Percentiles rank a stretch among this genome's conserved stretches.
phyloP scores from a whole-genome alignment of 1,284 basidiomycete species.

The Papiliotrema terrestris region DNA sequence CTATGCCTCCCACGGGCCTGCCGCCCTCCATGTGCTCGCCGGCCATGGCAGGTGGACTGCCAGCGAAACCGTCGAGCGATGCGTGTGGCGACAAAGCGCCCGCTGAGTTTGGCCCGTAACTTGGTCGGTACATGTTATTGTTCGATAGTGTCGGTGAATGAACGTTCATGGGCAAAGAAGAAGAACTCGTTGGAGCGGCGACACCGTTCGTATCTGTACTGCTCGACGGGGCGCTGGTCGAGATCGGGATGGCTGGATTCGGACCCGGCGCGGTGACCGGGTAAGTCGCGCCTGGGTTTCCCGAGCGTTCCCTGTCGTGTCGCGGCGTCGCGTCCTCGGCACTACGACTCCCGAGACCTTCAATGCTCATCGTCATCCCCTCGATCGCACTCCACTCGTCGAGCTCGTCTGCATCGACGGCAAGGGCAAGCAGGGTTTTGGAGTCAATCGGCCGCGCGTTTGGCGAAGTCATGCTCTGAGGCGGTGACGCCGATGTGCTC shows the following conservation, averaged over 20 bases:
- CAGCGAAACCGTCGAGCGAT: slow-evolving; percentile 7
- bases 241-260: too few species aligned
- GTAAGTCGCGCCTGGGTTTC: too few species aligned
- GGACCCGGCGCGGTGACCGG: too few species aligned
- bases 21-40: slow-evolving; percentile 23
- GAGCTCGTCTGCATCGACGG: slow-evolving; percentile 48
- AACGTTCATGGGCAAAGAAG: too few species aligned
- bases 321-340: neutral
- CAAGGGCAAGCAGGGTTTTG: slow-evolving; percentile 46
- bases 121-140: neutral
- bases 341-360: slow-evolving; percentile 3
- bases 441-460: slow-evolving; percentile 36
- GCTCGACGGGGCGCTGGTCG: too few species aligned
- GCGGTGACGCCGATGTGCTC: slow-evolving; percentile 31
- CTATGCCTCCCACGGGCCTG: slow-evolving; percentile 8
- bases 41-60: slow-evolving; percentile 25
- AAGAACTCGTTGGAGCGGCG: too few species aligned
- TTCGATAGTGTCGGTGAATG: neutral
- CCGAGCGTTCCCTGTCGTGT: neutral
- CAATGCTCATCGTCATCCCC: slow-evolving; percentile 30
- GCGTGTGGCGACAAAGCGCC: neutral
- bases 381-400: slow-evolving; percentile 45
- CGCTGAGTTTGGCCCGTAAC: neutral
- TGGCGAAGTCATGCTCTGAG: slow-evolving; percentile 33
- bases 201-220: too few species aligned